phyloP scores from a whole-genome alignment of 164 flowering plant genomes.

The Magnolia officinalis region DNA sequence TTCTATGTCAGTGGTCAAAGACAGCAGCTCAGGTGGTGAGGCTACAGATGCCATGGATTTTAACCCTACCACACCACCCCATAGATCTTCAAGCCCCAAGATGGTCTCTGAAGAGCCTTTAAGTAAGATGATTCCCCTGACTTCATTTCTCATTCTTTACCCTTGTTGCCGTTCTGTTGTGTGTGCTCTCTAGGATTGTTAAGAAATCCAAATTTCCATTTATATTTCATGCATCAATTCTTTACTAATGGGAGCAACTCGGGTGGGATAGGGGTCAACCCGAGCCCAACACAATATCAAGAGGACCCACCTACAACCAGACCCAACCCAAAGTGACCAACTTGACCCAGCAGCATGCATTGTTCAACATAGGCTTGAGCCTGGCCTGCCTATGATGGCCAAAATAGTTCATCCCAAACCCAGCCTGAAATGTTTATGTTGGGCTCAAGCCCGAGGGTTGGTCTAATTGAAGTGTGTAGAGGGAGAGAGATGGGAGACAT shows the following conservation, averaged over 20 bases:
- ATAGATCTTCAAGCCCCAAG: conserved; percentile 53
- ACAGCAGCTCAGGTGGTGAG: neutral
- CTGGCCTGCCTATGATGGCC: too few species aligned
- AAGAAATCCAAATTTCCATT: neutral
- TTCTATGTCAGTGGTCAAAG: neutral
- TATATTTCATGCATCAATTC: too few species aligned
- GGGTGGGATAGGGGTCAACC: neutral
- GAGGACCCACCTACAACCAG: too few species aligned
- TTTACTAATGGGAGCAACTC: neutral
- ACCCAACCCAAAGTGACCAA: too few species aligned
- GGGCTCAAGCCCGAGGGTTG: neutral
- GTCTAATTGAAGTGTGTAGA: neutral
- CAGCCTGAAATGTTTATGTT: neutral
- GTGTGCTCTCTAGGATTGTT: neutral
- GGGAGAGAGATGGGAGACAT: neutral
- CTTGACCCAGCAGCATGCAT: too few species aligned
- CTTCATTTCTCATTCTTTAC: neutral
- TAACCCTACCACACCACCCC: conserved; percentile 22
- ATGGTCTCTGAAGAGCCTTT: conserved; percentile 27
- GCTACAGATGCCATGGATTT: neutral
- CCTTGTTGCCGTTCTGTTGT: neutral
- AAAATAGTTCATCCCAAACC: too few species aligned
- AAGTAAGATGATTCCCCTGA: conserved; percentile 30
- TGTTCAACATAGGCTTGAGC: too few species aligned
- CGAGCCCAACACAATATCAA: too few species aligned